Percentiles rank a stretch among this genome's conserved stretches.
Evolutionary conservation across 2,329 filamentous ascomycete genomes (phyloP).

Genomic region (Diaporthe sp.): DNA sequence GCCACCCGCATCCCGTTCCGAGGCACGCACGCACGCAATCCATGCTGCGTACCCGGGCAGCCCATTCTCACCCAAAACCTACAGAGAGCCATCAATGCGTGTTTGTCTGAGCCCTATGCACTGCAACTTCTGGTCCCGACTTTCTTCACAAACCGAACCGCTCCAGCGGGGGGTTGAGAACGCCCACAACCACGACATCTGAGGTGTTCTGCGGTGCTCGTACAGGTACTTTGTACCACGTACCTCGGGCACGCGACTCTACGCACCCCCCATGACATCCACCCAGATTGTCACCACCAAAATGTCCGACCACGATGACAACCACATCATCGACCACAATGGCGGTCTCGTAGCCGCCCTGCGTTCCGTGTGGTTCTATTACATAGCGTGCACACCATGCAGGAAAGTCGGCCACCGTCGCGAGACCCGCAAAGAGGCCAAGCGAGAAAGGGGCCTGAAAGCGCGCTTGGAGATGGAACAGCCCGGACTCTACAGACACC

Average conservation of each 20-base stretch:
- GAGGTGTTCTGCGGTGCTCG: conserved; percentile 17
- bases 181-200: not conserved
- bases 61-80: conserved; percentile 27
- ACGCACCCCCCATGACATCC: conserved; percentile 26
- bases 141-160: conserved; percentile 29
- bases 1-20: conserved; percentile 27
- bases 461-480: conserved; percentile 76
- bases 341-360: conserved; percentile 67
- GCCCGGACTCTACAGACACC: conserved; percentile 83
- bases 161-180: conserved; percentile 37
- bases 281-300: conserved; percentile 10
- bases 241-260: conserved; percentile 37
- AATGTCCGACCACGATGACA: conserved; percentile 40
- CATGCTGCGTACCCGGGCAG: conserved; percentile 14
- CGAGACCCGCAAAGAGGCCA: conserved; percentile 79
- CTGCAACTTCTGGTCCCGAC: conserved; percentile 25
- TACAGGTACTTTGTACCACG: conserved; percentile 33
- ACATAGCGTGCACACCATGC: conserved; percentile 84
- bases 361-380: conserved; percentile 84
- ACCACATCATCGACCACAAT: conserved; percentile 38
- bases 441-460: conserved; percentile 76
- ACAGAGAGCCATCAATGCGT: conserved; percentile 28
- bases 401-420: conserved; percentile 77
- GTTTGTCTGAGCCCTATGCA: not conserved
- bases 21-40: conserved; percentile 29